Conservation (phyloP, 2,329 filamentous ascomycete species). For the Beauveria sp. region DNA sequence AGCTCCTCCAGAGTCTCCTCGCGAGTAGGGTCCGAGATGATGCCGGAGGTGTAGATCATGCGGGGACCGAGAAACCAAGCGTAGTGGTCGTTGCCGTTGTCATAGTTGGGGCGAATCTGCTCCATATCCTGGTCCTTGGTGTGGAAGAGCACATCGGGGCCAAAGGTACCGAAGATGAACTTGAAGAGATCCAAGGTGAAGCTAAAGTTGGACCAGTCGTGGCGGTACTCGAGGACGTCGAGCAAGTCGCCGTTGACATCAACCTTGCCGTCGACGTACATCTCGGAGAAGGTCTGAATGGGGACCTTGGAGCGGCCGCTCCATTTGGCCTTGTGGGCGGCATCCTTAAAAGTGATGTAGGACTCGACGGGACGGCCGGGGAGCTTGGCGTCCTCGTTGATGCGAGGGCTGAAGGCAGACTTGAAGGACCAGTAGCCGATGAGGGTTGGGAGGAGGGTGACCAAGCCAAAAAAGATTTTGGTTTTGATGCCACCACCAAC, state of each 20-base stretch:
- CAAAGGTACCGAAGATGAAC: constrained; percentile 80
- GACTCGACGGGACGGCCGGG: constrained; percentile 83
- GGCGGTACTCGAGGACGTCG: constrained; percentile 84
- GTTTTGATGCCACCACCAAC: constrained; percentile 81
- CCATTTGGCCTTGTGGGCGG: constrained; percentile 57
- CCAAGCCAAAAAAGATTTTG: constrained; percentile 76
- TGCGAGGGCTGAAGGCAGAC: constrained; percentile 76
- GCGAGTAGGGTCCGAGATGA: constrained; percentile 78
- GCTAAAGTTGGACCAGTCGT: constrained; percentile 93
- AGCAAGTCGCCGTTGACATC: constrained; percentile 92
- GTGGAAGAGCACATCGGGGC: constrained; percentile 88
- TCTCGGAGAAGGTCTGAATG: constrained; percentile 92
- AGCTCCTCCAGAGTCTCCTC: constrained; percentile 92
- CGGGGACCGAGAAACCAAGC: constrained; percentile 95
- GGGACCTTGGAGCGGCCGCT: constrained; percentile 73
- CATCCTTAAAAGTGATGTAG: constrained; percentile 77
- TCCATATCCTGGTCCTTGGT: constrained; percentile 93
- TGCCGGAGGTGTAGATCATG: constrained; percentile 97
- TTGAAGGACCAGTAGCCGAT: constrained; percentile 73
- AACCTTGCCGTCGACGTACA: constrained; percentile 93
- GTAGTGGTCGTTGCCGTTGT: constrained; percentile 97
- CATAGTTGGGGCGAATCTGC: constrained; percentile 95
- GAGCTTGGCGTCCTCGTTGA: constrained; percentile 83
- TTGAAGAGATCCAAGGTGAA: constrained; percentile 82
- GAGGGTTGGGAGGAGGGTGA: constrained; percentile 73